Evolutionary conservation across 2,329 filamentous ascomycete species (phyloP).

Genomic region (Pseudopithomyces maydicus): DNA sequence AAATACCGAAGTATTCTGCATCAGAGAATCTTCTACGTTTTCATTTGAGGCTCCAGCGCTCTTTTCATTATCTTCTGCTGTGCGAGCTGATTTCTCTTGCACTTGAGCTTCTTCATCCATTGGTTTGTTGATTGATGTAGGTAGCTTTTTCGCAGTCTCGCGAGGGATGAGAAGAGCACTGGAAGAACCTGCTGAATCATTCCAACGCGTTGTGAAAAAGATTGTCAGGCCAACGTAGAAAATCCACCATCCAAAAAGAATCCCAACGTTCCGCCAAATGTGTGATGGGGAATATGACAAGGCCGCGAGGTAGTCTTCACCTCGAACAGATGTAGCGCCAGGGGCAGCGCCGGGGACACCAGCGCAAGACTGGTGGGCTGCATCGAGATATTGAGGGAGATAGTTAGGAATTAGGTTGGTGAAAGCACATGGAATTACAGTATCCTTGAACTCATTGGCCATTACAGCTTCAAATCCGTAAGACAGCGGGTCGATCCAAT

Average conservation of each 20-base stretch:
- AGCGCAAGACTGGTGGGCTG: constrained; percentile 58
- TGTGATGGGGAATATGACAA: constrained; percentile 48
- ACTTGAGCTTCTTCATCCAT: constrained; percentile 58
- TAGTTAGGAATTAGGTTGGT: constrained; percentile 52
- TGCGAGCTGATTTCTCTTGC: constrained; percentile 18
- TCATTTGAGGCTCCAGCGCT: neutral
- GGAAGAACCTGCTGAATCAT: constrained; percentile 55
- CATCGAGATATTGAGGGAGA: constrained; percentile 53
- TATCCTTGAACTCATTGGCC: constrained; percentile 58
- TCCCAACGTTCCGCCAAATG: constrained; percentile 50
- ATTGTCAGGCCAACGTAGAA: constrained; percentile 61
- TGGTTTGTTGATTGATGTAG: constrained; percentile 23
- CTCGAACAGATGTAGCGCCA: constrained; percentile 57
- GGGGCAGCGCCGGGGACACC: constrained; percentile 60
- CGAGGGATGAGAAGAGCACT: constrained; percentile 66
- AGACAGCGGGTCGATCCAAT: constrained; percentile 76
- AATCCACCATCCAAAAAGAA: constrained; percentile 50
- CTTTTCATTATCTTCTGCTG: neutral
- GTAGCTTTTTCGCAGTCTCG: constrained; percentile 27
- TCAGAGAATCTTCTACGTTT: neutral
- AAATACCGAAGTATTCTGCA: constrained; percentile 49
- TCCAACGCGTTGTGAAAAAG: constrained; percentile 62
- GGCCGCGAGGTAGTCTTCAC: constrained; percentile 63
- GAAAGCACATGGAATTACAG: constrained; percentile 54
- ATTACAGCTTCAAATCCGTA: constrained; percentile 81